Conservation (phyloP, 306 rosid species). For the Oemleria cerasiformis region DNA sequence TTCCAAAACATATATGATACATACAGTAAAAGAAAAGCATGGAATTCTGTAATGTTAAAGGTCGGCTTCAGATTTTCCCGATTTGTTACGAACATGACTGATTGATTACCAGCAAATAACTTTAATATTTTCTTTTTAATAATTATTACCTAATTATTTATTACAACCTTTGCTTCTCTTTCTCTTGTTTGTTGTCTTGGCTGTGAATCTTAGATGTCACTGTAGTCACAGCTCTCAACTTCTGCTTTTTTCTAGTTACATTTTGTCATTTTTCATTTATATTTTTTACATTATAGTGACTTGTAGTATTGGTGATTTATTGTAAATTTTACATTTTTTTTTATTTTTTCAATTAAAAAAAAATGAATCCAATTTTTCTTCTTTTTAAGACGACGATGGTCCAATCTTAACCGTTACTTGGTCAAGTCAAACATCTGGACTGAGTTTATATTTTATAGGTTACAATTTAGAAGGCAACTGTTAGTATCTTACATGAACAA, state of each 20-base stretch:
- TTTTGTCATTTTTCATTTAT: neutral
- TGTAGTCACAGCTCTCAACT: constrained; percentile 11
- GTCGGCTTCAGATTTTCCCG: constrained; percentile 32
- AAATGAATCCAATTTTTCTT: neutral
- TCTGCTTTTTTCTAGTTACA: neutral
- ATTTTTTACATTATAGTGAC: no score
- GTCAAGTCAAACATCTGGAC: constrained; percentile 19
- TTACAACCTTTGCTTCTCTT: neutral
- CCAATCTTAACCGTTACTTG: constrained; percentile 6
- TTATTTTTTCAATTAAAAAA: neutral
- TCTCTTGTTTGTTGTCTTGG: neutral
- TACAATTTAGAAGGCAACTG: neutral
- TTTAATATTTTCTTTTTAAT: neutral
- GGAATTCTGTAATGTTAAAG: constrained; percentile 27
- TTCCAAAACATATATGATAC: constrained; percentile 37
- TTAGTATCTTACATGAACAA: neutral
- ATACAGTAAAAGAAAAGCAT: constrained; percentile 52
- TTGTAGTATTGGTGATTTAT: no score
- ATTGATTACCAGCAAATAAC: constrained; percentile 34
- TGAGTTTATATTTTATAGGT: constrained; percentile 1
- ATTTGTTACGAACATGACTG: constrained; percentile 41
- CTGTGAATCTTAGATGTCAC: neutral
- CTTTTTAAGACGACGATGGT: neutral
- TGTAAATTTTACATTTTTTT: no score
- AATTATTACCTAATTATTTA: neutral